These are phyloP conservation scores for Mycena citricolor DNA, from an alignment of 1,284 basidiomycete species.

Conservation along the genomic window DNA sequence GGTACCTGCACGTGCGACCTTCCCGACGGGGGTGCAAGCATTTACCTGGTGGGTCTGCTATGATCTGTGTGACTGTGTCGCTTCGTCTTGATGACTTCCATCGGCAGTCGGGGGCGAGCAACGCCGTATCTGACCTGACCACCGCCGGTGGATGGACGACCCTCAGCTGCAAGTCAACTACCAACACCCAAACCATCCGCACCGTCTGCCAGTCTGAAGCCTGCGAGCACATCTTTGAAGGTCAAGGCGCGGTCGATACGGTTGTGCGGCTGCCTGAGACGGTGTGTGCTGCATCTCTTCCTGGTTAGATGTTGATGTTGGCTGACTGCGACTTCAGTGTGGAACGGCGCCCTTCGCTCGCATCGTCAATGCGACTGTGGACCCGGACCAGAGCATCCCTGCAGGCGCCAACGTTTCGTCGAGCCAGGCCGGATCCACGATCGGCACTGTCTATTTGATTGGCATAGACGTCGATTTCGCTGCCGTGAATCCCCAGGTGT, in stretches of 20 bases:
- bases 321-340: slow-evolving; percentile 6
- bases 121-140: slow-evolving; percentile 12
- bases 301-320: neutral
- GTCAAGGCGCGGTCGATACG: slow-evolving; percentile 12
- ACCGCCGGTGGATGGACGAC: slow-evolving; percentile 9
- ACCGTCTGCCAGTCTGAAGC: slow-evolving; percentile 6
- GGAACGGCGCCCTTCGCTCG: slow-evolving; percentile 12
- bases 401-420: neutral
- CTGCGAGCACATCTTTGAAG: slow-evolving; percentile 13
- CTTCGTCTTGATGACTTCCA: neutral
- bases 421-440: slow-evolving; percentile 2
- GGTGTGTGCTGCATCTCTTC: neutral
- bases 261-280: slow-evolving; percentile 10
- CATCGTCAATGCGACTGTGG: slow-evolving; percentile 8
- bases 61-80: neutral
- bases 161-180: slow-evolving; percentile 2
- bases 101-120: slow-evolving; percentile 11
- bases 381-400: slow-evolving; percentile 22
- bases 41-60: slow-evolving; percentile 25
- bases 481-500: slow-evolving; percentile 4
- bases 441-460: slow-evolving; percentile 16
- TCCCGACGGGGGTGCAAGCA: neutral
- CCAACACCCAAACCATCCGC: slow-evolving; percentile 7
- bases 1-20: slow-evolving; percentile 17
- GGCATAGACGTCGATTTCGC: slow-evolving; percentile 15